Evolutionary conservation across 2,329 filamentous ascomycete species (phyloP), one percentile per base, ranked within the genome.

Genomic region (Colletotrichum sansevieriae): DNA sequence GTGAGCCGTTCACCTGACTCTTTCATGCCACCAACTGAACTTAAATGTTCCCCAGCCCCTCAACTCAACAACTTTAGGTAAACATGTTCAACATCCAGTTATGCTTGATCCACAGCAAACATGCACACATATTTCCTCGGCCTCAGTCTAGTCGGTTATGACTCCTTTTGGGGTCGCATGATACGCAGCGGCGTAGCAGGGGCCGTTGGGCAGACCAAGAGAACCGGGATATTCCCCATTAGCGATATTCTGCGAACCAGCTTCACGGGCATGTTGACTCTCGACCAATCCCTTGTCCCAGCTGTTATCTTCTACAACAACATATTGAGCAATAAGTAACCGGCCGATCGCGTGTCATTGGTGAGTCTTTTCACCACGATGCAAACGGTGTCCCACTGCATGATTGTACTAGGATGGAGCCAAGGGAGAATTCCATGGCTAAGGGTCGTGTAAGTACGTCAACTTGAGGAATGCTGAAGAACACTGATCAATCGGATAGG

Each of bases 81-180:
- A 25, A 25, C 6, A 25, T 25, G 25, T 25, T 6, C 1, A 25
- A 25, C 25, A 6, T 25, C 3, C 6, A 25, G 6, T 25, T 3
- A 25, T 25, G 3, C 3, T 25, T 25, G 6, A 25, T 25, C 3
- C 3, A 4, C 25, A 25, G 25, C 22, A n/a, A n/a, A 13, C 2
- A 65, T 65, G 63, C 56, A 65, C 20, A 46, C 56, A 4, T 65
- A 55, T n/a, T 65, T 65, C 10, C 63, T 65, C 11, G 63, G 63
- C 3, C 6, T 65, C 13, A 65, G 63, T 46, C 29, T 65, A 4
- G 37, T 55, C 3, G 63, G 56, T 2, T 65, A 61, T 15, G 63
- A 65, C 22, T 44, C 29, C 11, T 39, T 65, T 5, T 65, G 56
- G 63, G 63, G 63, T 3, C 20, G 63, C 2, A 65, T 65, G 63